phyloP scores from a whole-genome alignment of 2,329 filamentous ascomycete genomes.

The Dothideomycetes sp. region DNA sequence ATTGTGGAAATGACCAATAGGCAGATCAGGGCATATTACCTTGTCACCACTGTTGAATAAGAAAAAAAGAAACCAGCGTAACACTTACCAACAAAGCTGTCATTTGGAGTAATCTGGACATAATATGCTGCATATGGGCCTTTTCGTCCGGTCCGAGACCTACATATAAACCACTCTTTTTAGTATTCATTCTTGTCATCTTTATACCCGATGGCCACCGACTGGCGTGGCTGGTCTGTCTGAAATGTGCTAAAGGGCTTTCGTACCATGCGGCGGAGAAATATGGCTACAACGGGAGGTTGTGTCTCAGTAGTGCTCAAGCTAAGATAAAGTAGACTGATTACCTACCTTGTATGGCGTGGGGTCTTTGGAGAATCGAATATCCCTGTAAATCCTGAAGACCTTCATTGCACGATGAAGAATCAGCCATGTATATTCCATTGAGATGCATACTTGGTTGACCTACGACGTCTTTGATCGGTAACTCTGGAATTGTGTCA shows the following conservation, averaged over 20 bases:
- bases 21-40: slow-evolving; percentile 4
- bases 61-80: background rate
- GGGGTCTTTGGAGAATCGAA: slow-evolving; percentile 73
- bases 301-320: background rate
- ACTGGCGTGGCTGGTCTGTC: too few species aligned
- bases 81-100: slow-evolving; percentile 61
- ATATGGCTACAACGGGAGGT: slow-evolving; percentile 48
- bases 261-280: slow-evolving; percentile 71
- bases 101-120: slow-evolving; percentile 65
- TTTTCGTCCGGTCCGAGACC: slow-evolving; percentile 77
- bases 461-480: slow-evolving; percentile 67
- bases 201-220: too few species aligned
- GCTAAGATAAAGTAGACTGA: background rate
- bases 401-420: too few species aligned
- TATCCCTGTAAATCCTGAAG: slow-evolving; percentile 80
- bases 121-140: slow-evolving; percentile 85
- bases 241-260: too few species aligned
- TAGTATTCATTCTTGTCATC: too few species aligned
- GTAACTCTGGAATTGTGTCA: slow-evolving; percentile 76
- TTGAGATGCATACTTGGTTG: background rate
- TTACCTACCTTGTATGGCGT: slow-evolving; percentile 74
- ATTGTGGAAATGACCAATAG: background rate
- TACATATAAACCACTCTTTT: too few species aligned
- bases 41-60: background rate
- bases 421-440: too few species aligned